Conservation (phyloP, 2,329 filamentous ascomycete genomes). For the Pezicula rhizophila region DNA sequence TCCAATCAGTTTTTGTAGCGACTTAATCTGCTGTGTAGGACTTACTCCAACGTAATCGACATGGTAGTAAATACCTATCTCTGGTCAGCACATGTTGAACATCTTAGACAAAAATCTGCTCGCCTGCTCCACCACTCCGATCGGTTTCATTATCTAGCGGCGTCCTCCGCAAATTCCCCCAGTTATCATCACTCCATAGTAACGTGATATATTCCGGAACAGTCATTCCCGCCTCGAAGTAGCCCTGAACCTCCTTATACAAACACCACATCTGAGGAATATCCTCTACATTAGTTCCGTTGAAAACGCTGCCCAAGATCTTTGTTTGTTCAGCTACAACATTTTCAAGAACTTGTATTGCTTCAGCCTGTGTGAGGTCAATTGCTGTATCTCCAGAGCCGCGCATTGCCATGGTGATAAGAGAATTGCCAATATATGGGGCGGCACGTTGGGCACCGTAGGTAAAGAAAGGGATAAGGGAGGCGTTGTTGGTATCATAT, state of each 20-base stretch:
- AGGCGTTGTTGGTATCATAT: constrained; percentile 63
- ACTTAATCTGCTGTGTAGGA: background rate
- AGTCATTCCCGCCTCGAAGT: constrained; percentile 57
- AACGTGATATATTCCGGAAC: constrained; percentile 64
- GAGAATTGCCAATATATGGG: constrained; percentile 55
- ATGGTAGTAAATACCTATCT: constrained; percentile 50
- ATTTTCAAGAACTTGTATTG: constrained; percentile 52
- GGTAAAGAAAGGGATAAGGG: constrained; percentile 61
- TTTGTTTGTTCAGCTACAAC: constrained; percentile 55
- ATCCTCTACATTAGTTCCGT: constrained; percentile 34
- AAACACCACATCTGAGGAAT: constrained; percentile 66
- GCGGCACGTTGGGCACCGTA: constrained; percentile 61
- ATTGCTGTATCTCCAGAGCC: constrained; percentile 62
- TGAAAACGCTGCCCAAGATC: constrained; percentile 51
- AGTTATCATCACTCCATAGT: constrained; percentile 66
- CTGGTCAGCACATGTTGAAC: background rate
- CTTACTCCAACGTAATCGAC: constrained; percentile 43
- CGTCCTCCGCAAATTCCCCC: constrained; percentile 57
- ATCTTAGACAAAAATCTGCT: background rate
- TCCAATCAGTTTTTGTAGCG: background rate
- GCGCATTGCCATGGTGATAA: constrained; percentile 67
- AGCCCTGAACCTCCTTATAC: constrained; percentile 69
- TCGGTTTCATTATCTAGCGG: constrained; percentile 53
- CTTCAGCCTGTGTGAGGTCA: constrained; percentile 44
- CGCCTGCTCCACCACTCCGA: constrained; percentile 55